These are phyloP conservation scores for Saccharomycopsis sp. DNA, from an alignment of 805 yeast species.

Conservation along the genomic window DNA sequence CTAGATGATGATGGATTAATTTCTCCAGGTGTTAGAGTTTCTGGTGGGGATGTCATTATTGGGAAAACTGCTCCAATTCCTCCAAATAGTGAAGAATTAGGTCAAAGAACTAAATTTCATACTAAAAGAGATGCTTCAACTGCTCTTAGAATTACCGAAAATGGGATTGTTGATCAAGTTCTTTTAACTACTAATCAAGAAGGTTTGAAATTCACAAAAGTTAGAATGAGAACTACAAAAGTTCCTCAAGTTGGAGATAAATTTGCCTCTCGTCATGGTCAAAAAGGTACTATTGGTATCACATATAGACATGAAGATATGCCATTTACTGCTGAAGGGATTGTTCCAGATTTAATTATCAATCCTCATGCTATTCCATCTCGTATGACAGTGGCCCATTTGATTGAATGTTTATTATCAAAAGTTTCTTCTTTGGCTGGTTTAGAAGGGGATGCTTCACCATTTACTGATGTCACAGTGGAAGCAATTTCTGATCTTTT, in stretches of 20 bases:
- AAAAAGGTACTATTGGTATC: slow-evolving; percentile 99
- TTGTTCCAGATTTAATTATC: slow-evolving; percentile 94
- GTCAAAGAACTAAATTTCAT: slow-evolving; percentile 97
- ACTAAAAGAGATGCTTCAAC: slow-evolving; percentile 98
- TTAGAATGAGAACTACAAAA: slow-evolving; percentile 97
- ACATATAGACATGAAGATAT: slow-evolving; percentile 97
- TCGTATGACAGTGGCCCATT: slow-evolving; percentile 99
- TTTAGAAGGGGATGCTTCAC: slow-evolving; percentile 98
- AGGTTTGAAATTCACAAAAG: slow-evolving; percentile 95
- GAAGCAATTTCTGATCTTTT: slow-evolving; percentile 89
- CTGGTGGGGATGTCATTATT: slow-evolving; percentile 97
- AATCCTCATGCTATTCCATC: slow-evolving; percentile 99
- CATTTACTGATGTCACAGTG: slow-evolving; percentile 96
- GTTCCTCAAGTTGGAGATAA: slow-evolving; percentile 99
- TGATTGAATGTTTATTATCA: slow-evolving; percentile 93
- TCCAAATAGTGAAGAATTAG: slow-evolving; percentile 97
- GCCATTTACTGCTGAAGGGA: slow-evolving; percentile 94
- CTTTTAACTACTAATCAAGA: slow-evolving; percentile 95
- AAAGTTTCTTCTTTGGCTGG: slow-evolving; percentile 94
- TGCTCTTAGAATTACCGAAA: slow-evolving; percentile 91
- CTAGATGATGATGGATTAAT: slow-evolving; percentile 97
- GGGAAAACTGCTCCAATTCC: slow-evolving; percentile 99
- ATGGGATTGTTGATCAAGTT: slow-evolving; percentile 98
- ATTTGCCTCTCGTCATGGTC: slow-evolving; percentile 99
- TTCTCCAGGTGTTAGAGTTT: slow-evolving; percentile 96